phyloP scores from a whole-genome alignment of 345 rosid species.

The Dimocarpus longan region DNA sequence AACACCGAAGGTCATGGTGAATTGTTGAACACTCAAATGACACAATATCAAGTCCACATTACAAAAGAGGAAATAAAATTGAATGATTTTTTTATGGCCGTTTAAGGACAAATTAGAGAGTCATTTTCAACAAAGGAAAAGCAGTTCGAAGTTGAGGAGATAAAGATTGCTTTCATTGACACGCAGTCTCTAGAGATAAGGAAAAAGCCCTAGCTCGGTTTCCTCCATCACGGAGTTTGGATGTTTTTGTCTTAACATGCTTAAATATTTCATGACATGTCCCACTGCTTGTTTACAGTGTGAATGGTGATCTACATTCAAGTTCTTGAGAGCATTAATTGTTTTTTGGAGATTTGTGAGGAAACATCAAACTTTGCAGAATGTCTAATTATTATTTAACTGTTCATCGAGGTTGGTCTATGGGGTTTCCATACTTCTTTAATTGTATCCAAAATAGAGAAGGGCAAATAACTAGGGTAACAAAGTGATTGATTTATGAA shows the following conservation, averaged over 20 bases:
- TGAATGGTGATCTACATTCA: not conserved
- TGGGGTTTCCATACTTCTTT: not conserved
- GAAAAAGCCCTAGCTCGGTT: not conserved
- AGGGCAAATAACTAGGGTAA: not conserved
- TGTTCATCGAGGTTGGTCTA: no score
- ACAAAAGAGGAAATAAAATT: not conserved
- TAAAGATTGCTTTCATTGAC: not conserved
- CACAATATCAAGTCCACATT: not conserved
- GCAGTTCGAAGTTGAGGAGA: not conserved
- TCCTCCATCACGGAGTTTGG: not conserved
- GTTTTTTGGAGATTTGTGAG: not conserved
- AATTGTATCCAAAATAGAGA: not conserved
- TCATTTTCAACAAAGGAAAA: slow-evolving; percentile 10
- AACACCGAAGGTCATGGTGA: not conserved
- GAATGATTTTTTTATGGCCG: slow-evolving; percentile 7
- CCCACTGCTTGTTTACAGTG: not conserved
- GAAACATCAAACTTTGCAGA: not conserved
- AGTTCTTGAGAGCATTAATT: no score
- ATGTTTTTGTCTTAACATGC: not conserved
- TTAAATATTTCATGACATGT: not conserved
- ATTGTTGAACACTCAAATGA: not conserved
- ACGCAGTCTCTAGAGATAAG: slow-evolving; percentile 8
- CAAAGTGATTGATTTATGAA: not conserved
- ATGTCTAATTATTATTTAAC: no score
- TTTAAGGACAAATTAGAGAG: not conserved